Evolutionary conservation across 306 rosid genomes (phyloP).

Genomic region (Glycine tomentella): DNA sequence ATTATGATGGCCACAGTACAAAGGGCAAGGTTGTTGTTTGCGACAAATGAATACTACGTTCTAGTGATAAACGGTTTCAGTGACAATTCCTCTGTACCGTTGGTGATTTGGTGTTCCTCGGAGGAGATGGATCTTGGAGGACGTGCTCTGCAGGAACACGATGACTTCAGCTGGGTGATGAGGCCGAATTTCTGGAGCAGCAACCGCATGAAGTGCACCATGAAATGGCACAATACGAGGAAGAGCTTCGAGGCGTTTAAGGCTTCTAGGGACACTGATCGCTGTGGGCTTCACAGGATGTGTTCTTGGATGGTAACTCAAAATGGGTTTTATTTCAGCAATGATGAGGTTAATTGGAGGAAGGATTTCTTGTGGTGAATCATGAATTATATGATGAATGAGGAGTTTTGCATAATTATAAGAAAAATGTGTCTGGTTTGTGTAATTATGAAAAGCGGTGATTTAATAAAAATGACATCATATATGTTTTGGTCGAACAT

Average conservation of each 20-base stretch:
- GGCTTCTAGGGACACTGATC: slow-evolving; percentile 67
- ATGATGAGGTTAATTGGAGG: slow-evolving; percentile 77
- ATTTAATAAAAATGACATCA: too few relatives aligned
- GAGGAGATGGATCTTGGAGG: slow-evolving; percentile 75
- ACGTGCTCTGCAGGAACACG: slow-evolving; percentile 81
- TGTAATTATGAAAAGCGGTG: too few relatives aligned
- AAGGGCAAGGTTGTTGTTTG: slow-evolving; percentile 47
- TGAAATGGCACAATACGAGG: slow-evolving; percentile 76
- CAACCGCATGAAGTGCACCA: slow-evolving; percentile 67
- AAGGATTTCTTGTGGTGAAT: slow-evolving; percentile 74
- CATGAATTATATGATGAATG: too few relatives aligned
- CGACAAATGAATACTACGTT: slow-evolving; percentile 56
- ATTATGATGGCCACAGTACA: slow-evolving; percentile 42
- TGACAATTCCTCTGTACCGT: slow-evolving; percentile 74
- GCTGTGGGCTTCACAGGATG: slow-evolving; percentile 62
- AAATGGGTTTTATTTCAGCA: slow-evolving; percentile 84
- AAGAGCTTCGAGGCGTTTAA: slow-evolving; percentile 75
- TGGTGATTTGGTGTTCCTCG: slow-evolving; percentile 85
- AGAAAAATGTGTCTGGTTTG: too few relatives aligned
- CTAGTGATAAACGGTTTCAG: slow-evolving; percentile 79
- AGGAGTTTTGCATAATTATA: too few relatives aligned
- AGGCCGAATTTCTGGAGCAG: slow-evolving; percentile 60
- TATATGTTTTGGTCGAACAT: background rate
- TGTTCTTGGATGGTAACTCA: slow-evolving; percentile 79
- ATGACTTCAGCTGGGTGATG: slow-evolving; percentile 82